phyloP scores from a whole-genome alignment of 345 rosid species.

The Theobroma cacao region DNA sequence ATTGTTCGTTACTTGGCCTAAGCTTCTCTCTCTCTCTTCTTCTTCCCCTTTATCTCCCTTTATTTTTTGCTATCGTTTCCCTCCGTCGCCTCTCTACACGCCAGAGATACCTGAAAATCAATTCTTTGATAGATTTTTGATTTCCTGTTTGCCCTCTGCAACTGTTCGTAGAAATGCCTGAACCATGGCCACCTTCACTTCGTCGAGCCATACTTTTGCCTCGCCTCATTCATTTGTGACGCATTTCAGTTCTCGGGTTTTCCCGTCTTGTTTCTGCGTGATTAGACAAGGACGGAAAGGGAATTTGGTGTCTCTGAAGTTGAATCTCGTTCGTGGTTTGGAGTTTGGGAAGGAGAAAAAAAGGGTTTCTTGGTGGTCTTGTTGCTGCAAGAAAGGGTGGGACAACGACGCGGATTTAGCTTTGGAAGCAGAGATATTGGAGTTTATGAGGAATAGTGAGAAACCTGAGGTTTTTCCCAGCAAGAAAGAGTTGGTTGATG shows the following conservation, averaged over 20 bases:
- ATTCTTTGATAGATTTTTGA: background rate
- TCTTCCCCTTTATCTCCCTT: background rate
- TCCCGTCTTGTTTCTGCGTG: constrained; percentile 19
- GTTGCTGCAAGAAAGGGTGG: constrained; percentile 41
- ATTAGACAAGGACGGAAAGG: background rate
- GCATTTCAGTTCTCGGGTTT: constrained; percentile 25
- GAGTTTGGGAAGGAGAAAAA: constrained; percentile 32
- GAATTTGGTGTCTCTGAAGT: background rate
- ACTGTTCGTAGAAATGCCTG: constrained; percentile 89
- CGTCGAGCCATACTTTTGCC: constrained; percentile 28
- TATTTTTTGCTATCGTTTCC: background rate
- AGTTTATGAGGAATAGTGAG: constrained; percentile 69
- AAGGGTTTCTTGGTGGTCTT: constrained; percentile 26
- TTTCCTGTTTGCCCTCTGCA: constrained; percentile 7
- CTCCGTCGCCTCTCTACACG: background rate
- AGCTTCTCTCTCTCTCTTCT: background rate
- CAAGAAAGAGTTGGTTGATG: constrained; percentile 56
- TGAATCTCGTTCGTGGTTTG: constrained; percentile 24
- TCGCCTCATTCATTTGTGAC: constrained; percentile 22
- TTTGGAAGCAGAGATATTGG: constrained; percentile 77
- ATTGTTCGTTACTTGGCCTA: constrained; percentile 63
- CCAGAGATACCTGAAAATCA: background rate
- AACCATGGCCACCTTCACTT: constrained; percentile 63
- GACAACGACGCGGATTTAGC: constrained; percentile 45
- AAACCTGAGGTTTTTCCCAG: constrained; percentile 65